These are phyloP conservation scores for Coffea humblotiana DNA, from an alignment of 305 asterid genomes.

Conservation along the genomic window DNA sequence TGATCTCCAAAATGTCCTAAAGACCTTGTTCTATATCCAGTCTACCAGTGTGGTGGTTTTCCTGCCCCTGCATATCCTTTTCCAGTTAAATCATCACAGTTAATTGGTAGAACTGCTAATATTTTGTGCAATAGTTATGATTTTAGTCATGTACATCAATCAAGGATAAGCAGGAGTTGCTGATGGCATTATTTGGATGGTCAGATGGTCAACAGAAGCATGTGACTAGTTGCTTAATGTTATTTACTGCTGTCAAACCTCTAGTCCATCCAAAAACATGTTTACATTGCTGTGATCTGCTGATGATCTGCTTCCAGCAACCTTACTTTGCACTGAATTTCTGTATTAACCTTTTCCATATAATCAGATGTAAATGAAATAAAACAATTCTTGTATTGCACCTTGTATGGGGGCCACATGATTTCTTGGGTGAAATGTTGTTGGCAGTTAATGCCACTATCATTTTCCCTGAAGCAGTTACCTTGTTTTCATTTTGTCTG, in stretches of 20 bases:
- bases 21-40: background rate
- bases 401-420: background rate
- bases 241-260: background rate
- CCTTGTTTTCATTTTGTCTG: background rate
- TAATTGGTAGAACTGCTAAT: background rate
- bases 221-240: background rate
- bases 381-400: background rate
- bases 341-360: background rate
- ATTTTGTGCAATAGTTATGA: background rate
- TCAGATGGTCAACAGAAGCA: background rate
- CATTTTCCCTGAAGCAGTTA: background rate
- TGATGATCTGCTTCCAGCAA: background rate
- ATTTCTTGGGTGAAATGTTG: background rate
- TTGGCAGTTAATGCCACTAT: background rate
- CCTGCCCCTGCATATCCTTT: background rate
- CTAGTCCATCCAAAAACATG: background rate
- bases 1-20: background rate
- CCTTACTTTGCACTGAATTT: background rate
- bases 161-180: background rate
- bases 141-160: background rate
- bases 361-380: background rate
- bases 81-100: conserved; percentile 1
- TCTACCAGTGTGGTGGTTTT: background rate
- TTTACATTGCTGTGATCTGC: background rate
- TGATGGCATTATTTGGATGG: background rate